These are phyloP conservation scores for Lathyrus sativus DNA, from an alignment of 306 rosid species.

Conservation along the genomic window DNA sequence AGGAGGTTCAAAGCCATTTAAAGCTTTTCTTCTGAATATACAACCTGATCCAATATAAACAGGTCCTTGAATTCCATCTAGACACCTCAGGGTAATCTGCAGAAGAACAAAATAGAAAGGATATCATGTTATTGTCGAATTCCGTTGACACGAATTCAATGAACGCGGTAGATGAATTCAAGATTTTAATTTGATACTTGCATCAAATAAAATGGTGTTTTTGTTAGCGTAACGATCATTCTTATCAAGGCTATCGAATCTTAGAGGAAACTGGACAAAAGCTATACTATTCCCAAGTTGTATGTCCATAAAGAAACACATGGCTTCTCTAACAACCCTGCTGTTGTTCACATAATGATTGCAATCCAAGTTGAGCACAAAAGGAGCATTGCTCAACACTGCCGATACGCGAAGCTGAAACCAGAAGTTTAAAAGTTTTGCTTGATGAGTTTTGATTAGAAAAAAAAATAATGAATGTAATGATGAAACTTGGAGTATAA, in stretches of 20 bases:
- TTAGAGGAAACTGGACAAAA: slow-evolving; percentile 90
- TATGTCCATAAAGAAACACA: slow-evolving; percentile 97
- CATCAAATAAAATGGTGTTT: slow-evolving; percentile 90
- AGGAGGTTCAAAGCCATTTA: slow-evolving; percentile 80
- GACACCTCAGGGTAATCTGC: slow-evolving; percentile 88
- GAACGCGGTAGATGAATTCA: slow-evolving; percentile 2
- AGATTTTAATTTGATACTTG: slow-evolving; percentile 34
- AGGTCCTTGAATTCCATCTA: slow-evolving; percentile 98
- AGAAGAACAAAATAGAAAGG: slow-evolving; percentile 23
- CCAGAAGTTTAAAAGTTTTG: not conserved
- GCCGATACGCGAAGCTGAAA: slow-evolving; percentile 91
- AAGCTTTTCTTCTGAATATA: slow-evolving; percentile 86
- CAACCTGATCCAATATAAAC: slow-evolving; percentile 88
- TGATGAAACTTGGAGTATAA: slow-evolving; percentile 1
- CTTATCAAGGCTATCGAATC: slow-evolving; percentile 89
- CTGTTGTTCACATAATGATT: slow-evolving; percentile 91
- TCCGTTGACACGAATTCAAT: slow-evolving; percentile 1
- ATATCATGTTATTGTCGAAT: not conserved
- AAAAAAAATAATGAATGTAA: not conserved
- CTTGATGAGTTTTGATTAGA: not conserved
- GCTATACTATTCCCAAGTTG: slow-evolving; percentile 79
- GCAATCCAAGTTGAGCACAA: slow-evolving; percentile 92
- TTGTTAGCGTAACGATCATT: slow-evolving; percentile 93
- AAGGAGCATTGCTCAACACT: slow-evolving; percentile 90
- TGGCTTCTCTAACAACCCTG: slow-evolving; percentile 80